Conservation (phyloP, 2,329 filamentous ascomycete genomes). For the Byssochlamys sp. region DNA sequence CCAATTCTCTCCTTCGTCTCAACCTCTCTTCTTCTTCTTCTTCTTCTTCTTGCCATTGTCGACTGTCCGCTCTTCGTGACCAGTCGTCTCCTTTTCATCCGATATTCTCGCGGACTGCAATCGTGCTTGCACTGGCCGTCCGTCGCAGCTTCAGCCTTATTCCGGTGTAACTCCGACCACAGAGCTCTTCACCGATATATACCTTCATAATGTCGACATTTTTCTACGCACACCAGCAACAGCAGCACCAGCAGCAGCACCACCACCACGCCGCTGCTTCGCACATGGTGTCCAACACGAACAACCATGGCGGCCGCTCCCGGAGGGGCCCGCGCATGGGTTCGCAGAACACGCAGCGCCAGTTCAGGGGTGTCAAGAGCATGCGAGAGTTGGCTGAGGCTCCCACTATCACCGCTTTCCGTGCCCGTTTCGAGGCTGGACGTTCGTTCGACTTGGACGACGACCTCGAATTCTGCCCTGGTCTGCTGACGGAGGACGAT, state of each 20-base stretch:
- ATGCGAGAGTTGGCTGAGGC: conserved; percentile 79
- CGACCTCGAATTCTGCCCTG: conserved; percentile 89
- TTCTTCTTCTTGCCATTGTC: conserved; percentile 13
- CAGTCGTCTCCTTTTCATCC: conserved; percentile 18
- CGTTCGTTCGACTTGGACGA: conserved; percentile 93
- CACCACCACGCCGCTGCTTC: conserved; percentile 43
- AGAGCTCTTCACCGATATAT: conserved; percentile 9
- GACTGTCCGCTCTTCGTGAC: conserved; percentile 11
- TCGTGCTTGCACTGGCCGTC: not conserved
- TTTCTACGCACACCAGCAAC: conserved; percentile 39
- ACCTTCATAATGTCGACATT: conserved; percentile 36
- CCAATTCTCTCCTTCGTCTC: conserved; percentile 7
- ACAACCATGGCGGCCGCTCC: conserved; percentile 74
- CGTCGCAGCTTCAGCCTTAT: not conserved
- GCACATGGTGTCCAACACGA: conserved; percentile 45
- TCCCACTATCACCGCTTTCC: conserved; percentile 66
- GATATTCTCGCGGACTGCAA: not conserved
- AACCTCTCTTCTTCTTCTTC: no score
- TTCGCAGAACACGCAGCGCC: conserved; percentile 73
- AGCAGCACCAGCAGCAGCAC: conserved; percentile 32
- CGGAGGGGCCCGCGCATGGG: conserved; percentile 73
- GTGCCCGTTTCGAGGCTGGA: conserved; percentile 78
- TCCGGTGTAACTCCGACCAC: conserved; percentile 1
- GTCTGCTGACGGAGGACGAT: conserved; percentile 84
- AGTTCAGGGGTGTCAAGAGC: conserved; percentile 73